These are phyloP conservation scores for Hymenoscyphus scutula DNA, from an alignment of 2,329 filamentous ascomycete genomes.

Conservation along the genomic window DNA sequence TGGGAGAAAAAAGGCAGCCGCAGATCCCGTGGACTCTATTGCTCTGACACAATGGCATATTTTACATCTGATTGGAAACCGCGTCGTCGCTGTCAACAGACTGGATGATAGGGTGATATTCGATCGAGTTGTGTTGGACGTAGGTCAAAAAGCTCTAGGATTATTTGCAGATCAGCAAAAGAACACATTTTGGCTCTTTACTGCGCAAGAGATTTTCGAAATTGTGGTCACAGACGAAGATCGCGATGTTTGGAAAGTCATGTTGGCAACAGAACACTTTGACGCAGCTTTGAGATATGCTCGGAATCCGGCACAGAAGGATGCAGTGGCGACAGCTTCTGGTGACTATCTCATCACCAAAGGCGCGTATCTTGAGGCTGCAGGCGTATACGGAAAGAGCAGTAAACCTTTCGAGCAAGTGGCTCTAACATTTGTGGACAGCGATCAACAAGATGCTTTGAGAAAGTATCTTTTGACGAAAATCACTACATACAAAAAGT, in stretches of 20 bases:
- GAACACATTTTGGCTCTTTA: constrained; percentile 97
- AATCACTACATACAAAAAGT: constrained; percentile 76
- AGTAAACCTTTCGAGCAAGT: constrained; percentile 98
- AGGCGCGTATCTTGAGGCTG: constrained; percentile 81
- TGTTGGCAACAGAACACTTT: constrained; percentile 83
- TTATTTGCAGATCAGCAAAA: constrained; percentile 88
- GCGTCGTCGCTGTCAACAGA: constrained; percentile 81
- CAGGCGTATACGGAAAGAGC: constrained; percentile 87
- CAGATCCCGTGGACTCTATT: constrained; percentile 75
- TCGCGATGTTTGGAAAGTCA: constrained; percentile 90
- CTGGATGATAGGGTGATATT: constrained; percentile 84
- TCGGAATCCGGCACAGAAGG: constrained; percentile 75
- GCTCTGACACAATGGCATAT: constrained; percentile 93
- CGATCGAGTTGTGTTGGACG: constrained; percentile 80
- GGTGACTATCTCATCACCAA: constrained; percentile 84
- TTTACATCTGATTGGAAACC: constrained; percentile 75
- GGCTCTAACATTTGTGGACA: constrained; percentile 85
- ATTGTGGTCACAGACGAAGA: constrained; percentile 88
- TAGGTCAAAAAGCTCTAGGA: constrained; percentile 75
- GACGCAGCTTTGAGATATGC: constrained; percentile 86
- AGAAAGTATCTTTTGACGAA: constrained; percentile 87
- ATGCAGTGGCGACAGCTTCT: constrained; percentile 86
- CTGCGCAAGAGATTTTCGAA: constrained; percentile 86
- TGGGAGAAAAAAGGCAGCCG: constrained; percentile 61
- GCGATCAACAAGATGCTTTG: constrained; percentile 83